These are phyloP conservation scores for Linnemannia hyalina DNA, from an alignment of 192 early-diverging fungal genomes.

Conservation along the genomic window DNA sequence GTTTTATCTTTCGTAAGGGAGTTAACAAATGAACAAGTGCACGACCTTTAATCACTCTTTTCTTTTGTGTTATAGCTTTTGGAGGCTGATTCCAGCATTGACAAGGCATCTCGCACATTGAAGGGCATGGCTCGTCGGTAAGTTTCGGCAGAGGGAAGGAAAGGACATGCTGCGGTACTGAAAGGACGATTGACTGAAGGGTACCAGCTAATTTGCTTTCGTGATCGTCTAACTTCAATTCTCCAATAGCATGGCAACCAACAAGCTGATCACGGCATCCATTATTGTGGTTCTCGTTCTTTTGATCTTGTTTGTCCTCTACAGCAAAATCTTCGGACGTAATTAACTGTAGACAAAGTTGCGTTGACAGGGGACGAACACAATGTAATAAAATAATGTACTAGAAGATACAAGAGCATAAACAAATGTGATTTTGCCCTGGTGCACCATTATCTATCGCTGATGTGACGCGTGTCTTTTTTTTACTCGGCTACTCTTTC, in stretches of 20 bases:
- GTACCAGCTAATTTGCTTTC: background rate
- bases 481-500: no score
- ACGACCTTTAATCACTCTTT: background rate
- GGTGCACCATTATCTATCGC: no score
- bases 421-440: no score
- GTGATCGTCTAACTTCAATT: background rate
- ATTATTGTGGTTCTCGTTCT: conserved; percentile 86
- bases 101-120: conserved; percentile 73
- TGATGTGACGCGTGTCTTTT: no score
- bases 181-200: conserved; percentile 3
- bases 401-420: no score
- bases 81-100: conserved; percentile 82
- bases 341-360: background rate
- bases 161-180: background rate
- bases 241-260: conserved; percentile 79
- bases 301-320: conserved; percentile 88
- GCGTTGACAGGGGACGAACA: background rate
- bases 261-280: conserved; percentile 88
- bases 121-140: conserved; percentile 84
- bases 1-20: background rate
- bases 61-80: conserved; percentile 63
- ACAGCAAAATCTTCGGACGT: conserved; percentile 72
- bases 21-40: background rate
- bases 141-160: conserved; percentile 19
- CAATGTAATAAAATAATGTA: background rate